phyloP scores from a whole-genome alignment of 202 grass and related monocot species.

The Zizania palustris region DNA sequence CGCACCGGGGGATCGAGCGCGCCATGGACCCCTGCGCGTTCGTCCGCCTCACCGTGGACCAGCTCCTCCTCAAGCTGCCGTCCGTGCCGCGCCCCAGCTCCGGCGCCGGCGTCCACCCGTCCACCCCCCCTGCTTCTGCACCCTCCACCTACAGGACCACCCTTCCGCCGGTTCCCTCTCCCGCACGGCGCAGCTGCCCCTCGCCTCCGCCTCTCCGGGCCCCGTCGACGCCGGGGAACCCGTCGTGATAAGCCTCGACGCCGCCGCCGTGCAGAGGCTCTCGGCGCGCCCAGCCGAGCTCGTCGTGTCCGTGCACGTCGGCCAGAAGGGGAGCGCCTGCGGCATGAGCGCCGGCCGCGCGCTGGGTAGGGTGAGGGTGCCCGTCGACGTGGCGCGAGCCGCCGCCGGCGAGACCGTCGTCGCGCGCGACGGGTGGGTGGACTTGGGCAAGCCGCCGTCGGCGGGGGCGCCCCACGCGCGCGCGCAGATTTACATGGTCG shows the following conservation, averaged over 20 bases:
- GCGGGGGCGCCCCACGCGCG: slow-evolving; percentile 12
- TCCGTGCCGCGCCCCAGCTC: slow-evolving; percentile 52
- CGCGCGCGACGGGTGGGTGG: slow-evolving; percentile 72
- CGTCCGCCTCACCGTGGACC: slow-evolving; percentile 77
- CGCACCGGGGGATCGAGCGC: not conserved
- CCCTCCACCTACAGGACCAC: slow-evolving; percentile 62
- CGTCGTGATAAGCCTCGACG: slow-evolving; percentile 76
- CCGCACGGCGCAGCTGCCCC: slow-evolving; percentile 59
- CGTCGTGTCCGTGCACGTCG: slow-evolving; percentile 68
- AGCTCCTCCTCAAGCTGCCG: slow-evolving; percentile 81
- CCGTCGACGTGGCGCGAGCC: slow-evolving; percentile 58
- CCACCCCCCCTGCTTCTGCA: slow-evolving; percentile 86
- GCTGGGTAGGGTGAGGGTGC: slow-evolving; percentile 60
- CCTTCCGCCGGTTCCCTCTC: slow-evolving; percentile 46
- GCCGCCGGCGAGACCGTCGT: slow-evolving; percentile 52
- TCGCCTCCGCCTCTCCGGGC: slow-evolving; percentile 41
- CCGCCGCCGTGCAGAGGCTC: slow-evolving; percentile 61
- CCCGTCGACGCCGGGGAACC: slow-evolving; percentile 16
- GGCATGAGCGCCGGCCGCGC: slow-evolving; percentile 51
- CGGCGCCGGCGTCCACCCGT: slow-evolving; percentile 67
- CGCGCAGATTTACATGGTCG: slow-evolving; percentile 71
- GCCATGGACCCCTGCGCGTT: slow-evolving; percentile 97
- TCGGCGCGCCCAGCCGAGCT: slow-evolving; percentile 54
- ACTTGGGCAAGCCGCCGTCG: slow-evolving; percentile 51
- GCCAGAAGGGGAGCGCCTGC: slow-evolving; percentile 53